These are phyloP conservation scores for Phytophthora chlamydospora DNA, from an alignment of 352 stramenopile species.

Conservation along the genomic window DNA sequence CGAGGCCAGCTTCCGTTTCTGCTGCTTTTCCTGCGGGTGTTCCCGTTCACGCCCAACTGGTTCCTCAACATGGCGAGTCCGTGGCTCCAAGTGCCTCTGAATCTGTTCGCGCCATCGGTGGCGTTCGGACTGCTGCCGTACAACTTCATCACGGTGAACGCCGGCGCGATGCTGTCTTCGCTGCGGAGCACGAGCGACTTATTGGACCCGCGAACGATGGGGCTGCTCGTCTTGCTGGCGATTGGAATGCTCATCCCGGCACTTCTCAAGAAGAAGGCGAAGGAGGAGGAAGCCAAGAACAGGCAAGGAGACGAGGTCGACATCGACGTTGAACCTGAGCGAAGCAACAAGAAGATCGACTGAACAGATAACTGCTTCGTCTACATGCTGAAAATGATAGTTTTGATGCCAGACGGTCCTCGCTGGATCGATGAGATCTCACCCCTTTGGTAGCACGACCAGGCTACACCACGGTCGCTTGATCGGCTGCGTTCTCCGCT, in stretches of 20 bases:
- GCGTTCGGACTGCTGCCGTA: constrained; percentile 79
- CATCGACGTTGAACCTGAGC: background rate
- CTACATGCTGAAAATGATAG: constrained; percentile 3
- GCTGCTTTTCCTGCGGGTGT: constrained; percentile 79
- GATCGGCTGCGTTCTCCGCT: background rate
- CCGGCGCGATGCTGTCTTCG: constrained; percentile 76
- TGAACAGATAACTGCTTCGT: constrained; percentile 13
- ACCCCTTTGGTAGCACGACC: background rate
- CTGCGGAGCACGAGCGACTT: constrained; percentile 70
- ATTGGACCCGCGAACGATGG: constrained; percentile 62
- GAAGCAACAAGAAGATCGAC: constrained; percentile 31
- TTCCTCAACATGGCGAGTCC: constrained; percentile 85
- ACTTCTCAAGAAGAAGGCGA: constrained; percentile 55
- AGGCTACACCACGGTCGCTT: constrained; percentile 8
- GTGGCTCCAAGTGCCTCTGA: constrained; percentile 75
- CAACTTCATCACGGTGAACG: constrained; percentile 85
- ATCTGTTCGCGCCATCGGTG: constrained; percentile 68
- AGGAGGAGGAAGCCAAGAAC: constrained; percentile 9
- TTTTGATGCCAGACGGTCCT: no score
- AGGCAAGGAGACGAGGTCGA: background rate
- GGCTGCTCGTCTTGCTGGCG: constrained; percentile 59
- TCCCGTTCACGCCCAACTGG: constrained; percentile 88
- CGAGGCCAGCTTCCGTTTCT: constrained; percentile 61
- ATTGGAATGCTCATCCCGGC: constrained; percentile 74
- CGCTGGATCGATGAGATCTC: no score